These are phyloP conservation scores for Metschnikowia amazonensis DNA, from an alignment of 805 yeast genomes.

Conservation along the genomic window DNA sequence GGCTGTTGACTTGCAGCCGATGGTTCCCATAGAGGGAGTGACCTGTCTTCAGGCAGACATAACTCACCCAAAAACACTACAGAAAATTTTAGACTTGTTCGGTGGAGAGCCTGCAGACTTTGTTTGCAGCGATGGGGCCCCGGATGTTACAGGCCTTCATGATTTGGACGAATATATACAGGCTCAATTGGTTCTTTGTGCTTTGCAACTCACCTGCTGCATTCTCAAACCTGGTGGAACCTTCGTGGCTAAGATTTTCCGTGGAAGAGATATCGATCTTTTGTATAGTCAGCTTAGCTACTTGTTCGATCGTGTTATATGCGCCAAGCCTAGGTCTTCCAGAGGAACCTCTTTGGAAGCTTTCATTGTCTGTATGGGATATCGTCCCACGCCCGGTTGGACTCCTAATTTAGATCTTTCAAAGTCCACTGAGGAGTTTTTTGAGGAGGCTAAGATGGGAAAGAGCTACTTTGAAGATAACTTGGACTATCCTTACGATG, in stretches of 20 bases:
- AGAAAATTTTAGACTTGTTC: slow-evolving; percentile 70
- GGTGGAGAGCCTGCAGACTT: slow-evolving; percentile 93
- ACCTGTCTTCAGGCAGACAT: slow-evolving; percentile 93
- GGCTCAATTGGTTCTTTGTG: slow-evolving; percentile 88
- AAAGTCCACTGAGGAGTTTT: slow-evolving; percentile 76
- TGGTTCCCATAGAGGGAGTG: slow-evolving; percentile 93
- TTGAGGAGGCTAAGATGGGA: slow-evolving; percentile 60
- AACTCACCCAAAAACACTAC: slow-evolving; percentile 88
- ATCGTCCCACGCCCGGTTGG: slow-evolving; percentile 83
- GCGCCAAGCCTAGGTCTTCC: slow-evolving; percentile 95
- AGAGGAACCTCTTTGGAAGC: slow-evolving; percentile 94
- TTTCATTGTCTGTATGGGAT: slow-evolving; percentile 87
- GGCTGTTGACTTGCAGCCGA: slow-evolving; percentile 94
- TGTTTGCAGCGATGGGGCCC: slow-evolving; percentile 97
- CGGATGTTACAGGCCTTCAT: slow-evolving; percentile 96
- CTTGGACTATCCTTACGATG: slow-evolving; percentile 45
- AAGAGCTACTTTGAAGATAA: slow-evolving; percentile 47
- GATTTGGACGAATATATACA: slow-evolving; percentile 96
- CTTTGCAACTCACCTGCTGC: slow-evolving; percentile 87
- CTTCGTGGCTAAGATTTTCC: slow-evolving; percentile 92
- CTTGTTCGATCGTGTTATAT: slow-evolving; percentile 79
- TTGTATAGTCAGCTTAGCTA: slow-evolving; percentile 89
- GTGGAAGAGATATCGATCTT: slow-evolving; percentile 94
- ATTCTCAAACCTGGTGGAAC: slow-evolving; percentile 84
- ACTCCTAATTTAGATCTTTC: slow-evolving; percentile 55